Percentiles rank a stretch among this genome's conserved stretches.
phyloP scores from a whole-genome alignment of 2,329 filamentous ascomycete genomes.

The Beauveria sp. region DNA sequence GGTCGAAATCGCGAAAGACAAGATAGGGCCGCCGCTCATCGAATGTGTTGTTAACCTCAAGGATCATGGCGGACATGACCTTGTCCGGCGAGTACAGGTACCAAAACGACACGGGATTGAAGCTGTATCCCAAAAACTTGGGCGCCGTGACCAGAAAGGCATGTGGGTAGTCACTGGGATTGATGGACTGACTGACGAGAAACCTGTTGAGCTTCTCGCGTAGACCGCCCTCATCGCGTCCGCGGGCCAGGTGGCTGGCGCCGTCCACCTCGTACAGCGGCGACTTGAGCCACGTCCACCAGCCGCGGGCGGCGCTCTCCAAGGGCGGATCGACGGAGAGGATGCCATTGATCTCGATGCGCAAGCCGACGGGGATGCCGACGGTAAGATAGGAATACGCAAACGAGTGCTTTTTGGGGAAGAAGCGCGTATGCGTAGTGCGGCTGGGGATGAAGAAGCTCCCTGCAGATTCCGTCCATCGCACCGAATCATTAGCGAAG shows the following conservation, averaged over 20 bases:
- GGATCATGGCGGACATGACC: constrained; percentile 54
- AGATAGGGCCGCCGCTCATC: constrained; percentile 51
- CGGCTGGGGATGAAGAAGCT: constrained; percentile 56
- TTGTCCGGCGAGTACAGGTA: constrained; percentile 59
- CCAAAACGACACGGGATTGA: constrained; percentile 74
- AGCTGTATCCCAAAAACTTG: constrained; percentile 60
- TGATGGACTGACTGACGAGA: constrained; percentile 46
- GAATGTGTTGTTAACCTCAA: constrained; percentile 74
- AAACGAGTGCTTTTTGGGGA: constrained; percentile 61
- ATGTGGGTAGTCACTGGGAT: constrained; percentile 53
- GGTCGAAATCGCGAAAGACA: constrained; percentile 20
- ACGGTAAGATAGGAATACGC: constrained; percentile 50
- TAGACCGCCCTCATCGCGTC: constrained; percentile 43
- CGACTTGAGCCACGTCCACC: constrained; percentile 25
- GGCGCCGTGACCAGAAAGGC: constrained; percentile 67
- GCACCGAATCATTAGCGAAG: background rate
- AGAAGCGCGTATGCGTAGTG: constrained; percentile 59
- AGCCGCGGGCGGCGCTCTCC: constrained; percentile 7
- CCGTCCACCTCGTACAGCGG: constrained; percentile 54
- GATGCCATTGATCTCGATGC: constrained; percentile 37
- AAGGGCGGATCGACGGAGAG: constrained; percentile 38
- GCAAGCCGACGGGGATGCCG: background rate
- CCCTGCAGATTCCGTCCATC: constrained; percentile 12
- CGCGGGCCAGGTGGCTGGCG: constrained; percentile 53
- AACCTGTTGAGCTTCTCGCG: constrained; percentile 56